phyloP scores from a whole-genome alignment of 2,329 filamentous ascomycete species.

The Colletotrichum salicis region DNA sequence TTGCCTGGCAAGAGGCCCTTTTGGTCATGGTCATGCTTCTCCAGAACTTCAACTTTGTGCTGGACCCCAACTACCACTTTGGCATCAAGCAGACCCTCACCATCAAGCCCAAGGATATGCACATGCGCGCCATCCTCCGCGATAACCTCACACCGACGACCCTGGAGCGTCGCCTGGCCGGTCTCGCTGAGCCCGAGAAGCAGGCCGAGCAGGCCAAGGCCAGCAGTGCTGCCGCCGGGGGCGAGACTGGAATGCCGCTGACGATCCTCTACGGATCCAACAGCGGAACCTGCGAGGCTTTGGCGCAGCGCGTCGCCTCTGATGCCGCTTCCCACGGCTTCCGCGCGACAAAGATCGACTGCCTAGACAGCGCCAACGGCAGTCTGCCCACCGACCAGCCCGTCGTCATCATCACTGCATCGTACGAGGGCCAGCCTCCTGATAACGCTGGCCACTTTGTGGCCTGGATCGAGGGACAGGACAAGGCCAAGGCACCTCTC shows the following conservation, averaged over 20 bases:
- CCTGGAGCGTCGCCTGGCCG: constrained; percentile 58
- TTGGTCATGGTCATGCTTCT: constrained; percentile 64
- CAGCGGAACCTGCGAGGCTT: constrained; percentile 74
- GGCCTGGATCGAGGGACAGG: constrained; percentile 67
- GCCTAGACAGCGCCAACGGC: constrained; percentile 67
- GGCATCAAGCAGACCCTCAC: constrained; percentile 66
- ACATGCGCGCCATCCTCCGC: constrained; percentile 66
- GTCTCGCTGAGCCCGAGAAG: constrained; percentile 35
- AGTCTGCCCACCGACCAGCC: constrained; percentile 67
- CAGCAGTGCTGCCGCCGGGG: constrained; percentile 18
- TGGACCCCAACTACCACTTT: constrained; percentile 67
- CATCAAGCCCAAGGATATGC: constrained; percentile 69
- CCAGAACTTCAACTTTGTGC: constrained; percentile 73
- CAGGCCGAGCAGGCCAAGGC: neutral
- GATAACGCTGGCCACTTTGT: constrained; percentile 76
- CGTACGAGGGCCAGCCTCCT: constrained; percentile 76
- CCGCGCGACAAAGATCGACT: constrained; percentile 57
- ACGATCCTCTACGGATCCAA: constrained; percentile 77
- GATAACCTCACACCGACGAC: constrained; percentile 51
- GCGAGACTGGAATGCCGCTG: constrained; percentile 50
- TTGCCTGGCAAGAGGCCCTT: constrained; percentile 65
- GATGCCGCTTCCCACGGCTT: constrained; percentile 68
- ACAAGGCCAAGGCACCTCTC: constrained; percentile 53
- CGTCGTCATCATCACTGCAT: constrained; percentile 71
- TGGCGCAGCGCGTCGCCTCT: constrained; percentile 69